Base-by-base conservation (phyloP, 1,139 yeast species). In the Hanseniaspora sp. region DNA sequence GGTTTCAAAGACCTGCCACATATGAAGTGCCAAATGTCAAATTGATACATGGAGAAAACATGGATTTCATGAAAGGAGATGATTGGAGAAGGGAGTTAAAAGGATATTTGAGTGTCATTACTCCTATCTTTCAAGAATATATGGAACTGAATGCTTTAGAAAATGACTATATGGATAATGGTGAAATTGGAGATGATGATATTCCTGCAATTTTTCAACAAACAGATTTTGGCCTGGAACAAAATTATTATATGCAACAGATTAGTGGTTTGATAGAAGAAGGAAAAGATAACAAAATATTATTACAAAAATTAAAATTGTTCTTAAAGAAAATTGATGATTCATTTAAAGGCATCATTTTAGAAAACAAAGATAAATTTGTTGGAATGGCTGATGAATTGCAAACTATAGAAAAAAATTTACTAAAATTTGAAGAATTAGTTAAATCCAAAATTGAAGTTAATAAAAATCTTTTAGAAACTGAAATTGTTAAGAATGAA, bases 21-120 rank as follows among this genome's bases (percentile, higher is more conserved):
- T 74, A 75, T 53, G 98, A 92, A 61, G 92, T 92, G 18, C 96
- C 97, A 0, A 90, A 84, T 37, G 83, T 88, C 18, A 80, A 77
- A 56, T 71, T 92, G 46, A 78, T 83, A 52, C 79, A 82, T 55
- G 72, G 79, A 35, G 70, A 73, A 11, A 43, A 48, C 28, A 42
- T 33, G 23, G 41, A 45, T 38, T 48, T 48, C 31, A 44, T 44
- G 44, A 30, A 28, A 11, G 46, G 34, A 17, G 53, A 46, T 29
- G 33, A 37, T 1, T 54, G 56, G 56, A 39, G 48, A 40, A 29
- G 34, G 9, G 51, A 54, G 15, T 17, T 54, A 9, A 51, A 54
- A 30, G 53, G 47, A 6, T 54, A 54, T 13, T 39, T 54, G n/a
- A 46, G 17, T 28, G 29, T 28, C 15, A 43, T 54, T 17, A 41